phyloP scores from a whole-genome alignment of 2,329 filamentous ascomycete genomes.

The Pezicula carpinea region DNA sequence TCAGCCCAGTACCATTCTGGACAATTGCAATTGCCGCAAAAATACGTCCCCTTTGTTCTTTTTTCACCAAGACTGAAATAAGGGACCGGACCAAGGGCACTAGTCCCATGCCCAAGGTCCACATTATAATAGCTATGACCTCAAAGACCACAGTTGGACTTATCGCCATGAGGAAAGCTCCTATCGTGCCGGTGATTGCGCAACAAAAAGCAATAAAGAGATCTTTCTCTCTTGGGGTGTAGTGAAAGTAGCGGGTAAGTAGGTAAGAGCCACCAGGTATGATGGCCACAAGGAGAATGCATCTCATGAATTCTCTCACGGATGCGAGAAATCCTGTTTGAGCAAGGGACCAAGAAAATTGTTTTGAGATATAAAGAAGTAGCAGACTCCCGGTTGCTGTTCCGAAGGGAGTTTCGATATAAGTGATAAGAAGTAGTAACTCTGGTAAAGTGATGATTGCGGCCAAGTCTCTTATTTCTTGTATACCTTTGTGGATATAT shows the following conservation, averaged over 20 bases:
- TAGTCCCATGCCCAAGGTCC: constrained; percentile 23
- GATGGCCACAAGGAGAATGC: constrained; percentile 19
- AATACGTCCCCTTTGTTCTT: constrained; percentile 21
- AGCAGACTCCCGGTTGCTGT: constrained; percentile 13
- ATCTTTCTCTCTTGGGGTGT: constrained; percentile 19
- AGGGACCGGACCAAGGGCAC: constrained; percentile 14
- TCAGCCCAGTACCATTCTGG: constrained; percentile 20
- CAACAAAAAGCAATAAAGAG: constrained; percentile 20
- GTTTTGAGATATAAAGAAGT: constrained; percentile 24
- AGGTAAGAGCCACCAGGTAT: constrained; percentile 19
- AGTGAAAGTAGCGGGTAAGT: constrained; percentile 11
- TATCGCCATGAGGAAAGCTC: constrained; percentile 16
- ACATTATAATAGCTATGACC: constrained; percentile 19
- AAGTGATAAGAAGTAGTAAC: constrained; percentile 26
- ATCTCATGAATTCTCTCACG: constrained; percentile 20
- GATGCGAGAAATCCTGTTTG: constrained; percentile 22
- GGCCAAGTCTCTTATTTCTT: too few species aligned
- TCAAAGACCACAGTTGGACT: constrained; percentile 17
- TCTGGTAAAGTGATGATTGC: constrained; percentile 11
- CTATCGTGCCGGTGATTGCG: constrained; percentile 13
- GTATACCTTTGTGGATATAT: too few species aligned
- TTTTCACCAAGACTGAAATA: constrained; percentile 20
- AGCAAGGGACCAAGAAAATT: constrained; percentile 21
- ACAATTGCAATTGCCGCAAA: constrained; percentile 23
- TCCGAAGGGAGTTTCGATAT: constrained; percentile 14